Percentiles rank a stretch among this genome's conserved stretches.
Evolutionary conservation across 2,329 filamentous ascomycete species (phyloP).

Genomic region (Stemphylium lycopersici): DNA sequence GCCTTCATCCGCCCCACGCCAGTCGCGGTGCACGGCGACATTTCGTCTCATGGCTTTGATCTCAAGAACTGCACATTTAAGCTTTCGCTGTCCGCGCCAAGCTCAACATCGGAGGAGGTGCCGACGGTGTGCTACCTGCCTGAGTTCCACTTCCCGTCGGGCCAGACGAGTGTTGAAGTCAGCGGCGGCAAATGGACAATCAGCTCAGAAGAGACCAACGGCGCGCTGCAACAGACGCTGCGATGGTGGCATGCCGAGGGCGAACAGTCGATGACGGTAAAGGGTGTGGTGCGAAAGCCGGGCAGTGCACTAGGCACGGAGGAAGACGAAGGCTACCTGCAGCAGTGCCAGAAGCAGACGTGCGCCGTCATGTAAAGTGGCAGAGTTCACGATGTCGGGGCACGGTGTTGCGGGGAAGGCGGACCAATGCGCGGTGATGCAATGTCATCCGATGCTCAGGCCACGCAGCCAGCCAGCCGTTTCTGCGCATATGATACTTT

Average conservation of each 20-base stretch:
- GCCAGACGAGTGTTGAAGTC: constrained; percentile 73
- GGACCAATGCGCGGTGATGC: constrained; percentile 25
- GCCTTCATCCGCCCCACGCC: constrained; percentile 89
- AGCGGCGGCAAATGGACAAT: constrained; percentile 92
- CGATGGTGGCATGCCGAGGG: constrained; percentile 94
- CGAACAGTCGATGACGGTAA: constrained; percentile 78
- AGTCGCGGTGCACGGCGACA: constrained; percentile 72
- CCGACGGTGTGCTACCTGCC: constrained; percentile 88
- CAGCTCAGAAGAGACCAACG: constrained; percentile 71
- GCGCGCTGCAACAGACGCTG: constrained; percentile 73
- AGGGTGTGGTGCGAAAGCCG: constrained; percentile 70
- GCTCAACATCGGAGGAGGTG: constrained; percentile 64
- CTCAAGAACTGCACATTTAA: constrained; percentile 78
- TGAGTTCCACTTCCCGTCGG: constrained; percentile 87
- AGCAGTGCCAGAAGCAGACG: constrained; percentile 58
- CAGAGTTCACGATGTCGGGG: background rate
- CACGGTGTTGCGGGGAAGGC: constrained; percentile 17
- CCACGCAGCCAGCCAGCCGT: constrained; percentile 41
- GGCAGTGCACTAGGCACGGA: constrained; percentile 58
- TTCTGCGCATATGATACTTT: constrained; percentile 11
- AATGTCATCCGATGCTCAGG: constrained; percentile 39
- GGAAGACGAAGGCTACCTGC: constrained; percentile 80
- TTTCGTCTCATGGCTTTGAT: constrained; percentile 80
- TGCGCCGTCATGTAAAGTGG: constrained; percentile 53
- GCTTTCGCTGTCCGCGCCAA: constrained; percentile 69